Evolutionary conservation across 2,329 filamentous ascomycete genomes (phyloP).

Genomic region (Leptographium flavum): DNA sequence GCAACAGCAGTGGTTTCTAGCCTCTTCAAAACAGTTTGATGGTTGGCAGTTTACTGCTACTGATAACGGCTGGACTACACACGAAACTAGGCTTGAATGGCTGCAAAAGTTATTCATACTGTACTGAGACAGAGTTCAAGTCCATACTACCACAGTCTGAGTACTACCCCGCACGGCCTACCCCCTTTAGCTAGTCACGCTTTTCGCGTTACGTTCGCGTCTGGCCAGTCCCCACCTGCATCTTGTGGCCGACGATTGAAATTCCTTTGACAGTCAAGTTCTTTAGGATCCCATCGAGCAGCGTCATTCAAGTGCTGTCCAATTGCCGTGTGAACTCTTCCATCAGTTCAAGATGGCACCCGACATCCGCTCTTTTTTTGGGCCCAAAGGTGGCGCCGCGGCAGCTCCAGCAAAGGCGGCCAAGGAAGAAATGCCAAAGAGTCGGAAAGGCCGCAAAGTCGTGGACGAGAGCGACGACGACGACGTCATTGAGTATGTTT

Average conservation of each 20-base stretch:
- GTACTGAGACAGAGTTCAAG: no score
- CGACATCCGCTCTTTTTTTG: conserved; percentile 65
- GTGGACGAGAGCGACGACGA: conserved; percentile 13
- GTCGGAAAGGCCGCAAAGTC: conserved; percentile 17
- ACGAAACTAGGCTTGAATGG: no score
- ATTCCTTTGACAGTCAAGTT: neutral
- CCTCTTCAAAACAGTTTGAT: no score
- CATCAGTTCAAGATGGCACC: conserved; percentile 37
- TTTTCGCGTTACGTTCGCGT: conserved; percentile 31
- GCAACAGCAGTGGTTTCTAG: no score
- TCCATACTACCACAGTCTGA: no score
- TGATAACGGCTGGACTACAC: no score
- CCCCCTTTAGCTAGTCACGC: conserved; percentile 18
- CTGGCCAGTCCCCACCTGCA: neutral
- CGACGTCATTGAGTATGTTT: conserved; percentile 20
- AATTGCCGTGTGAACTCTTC: neutral
- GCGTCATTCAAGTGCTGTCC: neutral
- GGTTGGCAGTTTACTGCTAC: no score
- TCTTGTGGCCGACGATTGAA: neutral
- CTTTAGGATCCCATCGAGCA: neutral
- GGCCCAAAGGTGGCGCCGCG: conserved; percentile 37
- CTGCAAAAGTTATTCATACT: neutral
- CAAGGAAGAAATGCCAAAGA: conserved; percentile 16
- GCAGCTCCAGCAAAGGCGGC: conserved; percentile 19
- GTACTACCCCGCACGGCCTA: no score